A percentile compares a stretch with the other conserved stretches of the same genome.
These are phyloP conservation scores for Ophiostoma montium DNA, from an alignment of 2,329 filamentous ascomycete species.

Conservation along the genomic window DNA sequence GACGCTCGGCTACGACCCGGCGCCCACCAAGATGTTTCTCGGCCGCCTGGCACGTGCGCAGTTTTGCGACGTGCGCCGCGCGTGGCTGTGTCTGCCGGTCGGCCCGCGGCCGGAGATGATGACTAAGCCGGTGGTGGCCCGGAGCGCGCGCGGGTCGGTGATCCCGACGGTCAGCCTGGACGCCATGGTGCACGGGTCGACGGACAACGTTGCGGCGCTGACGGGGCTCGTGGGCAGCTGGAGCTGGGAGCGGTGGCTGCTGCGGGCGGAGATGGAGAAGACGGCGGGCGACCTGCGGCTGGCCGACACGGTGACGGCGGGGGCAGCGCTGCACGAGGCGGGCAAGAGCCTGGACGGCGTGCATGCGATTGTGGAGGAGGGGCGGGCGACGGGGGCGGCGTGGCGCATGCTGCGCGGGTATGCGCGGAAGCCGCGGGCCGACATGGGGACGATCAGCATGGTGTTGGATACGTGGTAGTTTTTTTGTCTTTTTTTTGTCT, in stretches of 20 bases:
- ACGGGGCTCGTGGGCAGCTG: slow-evolving; percentile 74
- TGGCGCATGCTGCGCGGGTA: slow-evolving; percentile 50
- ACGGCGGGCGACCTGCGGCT: slow-evolving; percentile 50
- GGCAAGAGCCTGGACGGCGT: slow-evolving; percentile 47
- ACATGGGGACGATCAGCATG: slow-evolving; percentile 26
- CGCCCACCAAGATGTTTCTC: slow-evolving; percentile 70
- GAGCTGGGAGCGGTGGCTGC: slow-evolving; percentile 93
- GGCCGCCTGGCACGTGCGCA: slow-evolving; percentile 58
- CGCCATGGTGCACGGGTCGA: slow-evolving; percentile 52
- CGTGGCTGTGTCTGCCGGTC: slow-evolving; percentile 83
- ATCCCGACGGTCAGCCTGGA: slow-evolving; percentile 40
- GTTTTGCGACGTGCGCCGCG: slow-evolving; percentile 67
- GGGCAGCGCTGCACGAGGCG: slow-evolving; percentile 38
- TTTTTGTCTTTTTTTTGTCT: neutral
- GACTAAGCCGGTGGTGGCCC: slow-evolving; percentile 21
- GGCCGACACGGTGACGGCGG: slow-evolving; percentile 35
- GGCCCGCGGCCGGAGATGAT: slow-evolving; percentile 34
- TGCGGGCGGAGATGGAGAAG: slow-evolving; percentile 76
- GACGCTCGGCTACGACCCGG: slow-evolving; percentile 78
- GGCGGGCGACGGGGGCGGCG: slow-evolving; percentile 41
- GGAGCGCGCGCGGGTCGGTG: slow-evolving; percentile 24
- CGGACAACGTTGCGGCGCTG: slow-evolving; percentile 56
- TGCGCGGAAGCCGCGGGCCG: slow-evolving; percentile 41
- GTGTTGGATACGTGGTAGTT: slow-evolving; percentile 10
- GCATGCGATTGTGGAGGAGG: slow-evolving; percentile 49